Percentiles rank a stretch among this genome's conserved stretches.
Evolutionary conservation across 2,329 filamentous ascomycete genomes (phyloP).

Genomic region (Bipolaris sorokiniana): DNA sequence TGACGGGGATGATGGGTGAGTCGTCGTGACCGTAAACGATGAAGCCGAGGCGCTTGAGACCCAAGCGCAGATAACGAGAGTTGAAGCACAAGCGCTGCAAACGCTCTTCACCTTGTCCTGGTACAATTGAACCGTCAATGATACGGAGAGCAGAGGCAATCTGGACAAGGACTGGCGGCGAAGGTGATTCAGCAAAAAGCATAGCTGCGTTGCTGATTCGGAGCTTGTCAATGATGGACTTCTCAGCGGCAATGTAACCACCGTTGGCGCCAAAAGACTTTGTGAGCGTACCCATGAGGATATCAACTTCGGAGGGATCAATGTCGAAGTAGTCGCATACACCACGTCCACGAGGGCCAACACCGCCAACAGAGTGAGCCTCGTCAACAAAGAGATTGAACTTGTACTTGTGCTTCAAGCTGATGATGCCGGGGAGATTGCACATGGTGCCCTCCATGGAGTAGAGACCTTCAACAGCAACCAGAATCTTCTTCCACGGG

Average conservation of each 20-base stretch:
- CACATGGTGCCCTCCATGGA: constrained; percentile 99
- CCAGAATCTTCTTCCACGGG: constrained; percentile 98
- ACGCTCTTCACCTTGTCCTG: constrained; percentile 93
- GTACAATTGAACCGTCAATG: constrained; percentile 84
- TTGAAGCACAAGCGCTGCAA: constrained; percentile 97
- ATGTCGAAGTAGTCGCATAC: constrained; percentile 98
- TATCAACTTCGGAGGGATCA: constrained; percentile 84
- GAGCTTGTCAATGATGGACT: constrained; percentile 90
- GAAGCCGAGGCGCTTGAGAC: constrained; percentile 93
- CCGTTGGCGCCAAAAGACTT: constrained; percentile 99
- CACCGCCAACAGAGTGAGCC: constrained; percentile 91
- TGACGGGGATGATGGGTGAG: constrained; percentile 91
- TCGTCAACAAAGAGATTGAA: constrained; percentile 96
- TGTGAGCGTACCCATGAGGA: constrained; percentile 97
- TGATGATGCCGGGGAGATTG: constrained; percentile 88
- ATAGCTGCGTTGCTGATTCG: constrained; percentile 84
- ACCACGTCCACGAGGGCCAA: constrained; percentile 85
- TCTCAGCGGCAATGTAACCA: constrained; percentile 90
- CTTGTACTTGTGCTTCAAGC: constrained; percentile 93
- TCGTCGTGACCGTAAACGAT: constrained; percentile 98
- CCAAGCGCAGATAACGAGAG: constrained; percentile 95
- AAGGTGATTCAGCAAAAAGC: constrained; percentile 83
- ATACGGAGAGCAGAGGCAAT: constrained; percentile 86
- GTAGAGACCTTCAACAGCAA: constrained; percentile 95
- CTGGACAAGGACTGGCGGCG: constrained; percentile 87